Percentiles rank a stretch among this genome's conserved stretches.
Conservation (phyloP, 106 monocot genomes). For the Apostasia ramifera region DNA sequence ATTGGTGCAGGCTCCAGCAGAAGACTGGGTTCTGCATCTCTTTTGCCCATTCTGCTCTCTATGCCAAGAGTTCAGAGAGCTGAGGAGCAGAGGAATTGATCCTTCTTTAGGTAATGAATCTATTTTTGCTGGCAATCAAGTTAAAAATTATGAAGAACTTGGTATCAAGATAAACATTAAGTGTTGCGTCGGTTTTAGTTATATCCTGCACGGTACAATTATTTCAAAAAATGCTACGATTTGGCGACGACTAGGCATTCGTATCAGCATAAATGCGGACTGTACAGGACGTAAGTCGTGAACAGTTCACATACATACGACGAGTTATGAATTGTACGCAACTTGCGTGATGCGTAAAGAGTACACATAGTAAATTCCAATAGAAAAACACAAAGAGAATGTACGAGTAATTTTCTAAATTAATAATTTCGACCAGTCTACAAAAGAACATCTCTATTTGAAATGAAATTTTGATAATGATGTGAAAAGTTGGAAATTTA, state of each 20-base stretch:
- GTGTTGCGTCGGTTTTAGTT: too few relatives aligned
- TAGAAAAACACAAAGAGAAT: too few relatives aligned
- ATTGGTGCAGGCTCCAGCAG: slow-evolving; percentile 45
- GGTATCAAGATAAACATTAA: too few relatives aligned
- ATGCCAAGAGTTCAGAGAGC: slow-evolving; percentile 70
- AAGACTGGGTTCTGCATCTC: slow-evolving; percentile 50
- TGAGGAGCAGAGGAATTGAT: slow-evolving; percentile 39
- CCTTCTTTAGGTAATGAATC: slow-evolving; percentile 36
- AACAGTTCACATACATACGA: not conserved
- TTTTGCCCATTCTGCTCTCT: slow-evolving; percentile 50
- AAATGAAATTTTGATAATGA: not conserved
- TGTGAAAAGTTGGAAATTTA: not conserved
- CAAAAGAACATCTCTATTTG: not conserved
- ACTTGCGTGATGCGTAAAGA: too few relatives aligned
- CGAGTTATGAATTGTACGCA: too few relatives aligned
- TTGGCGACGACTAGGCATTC: too few relatives aligned
- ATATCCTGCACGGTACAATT: too few relatives aligned
- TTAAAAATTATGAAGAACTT: too few relatives aligned
- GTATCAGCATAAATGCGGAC: not conserved
- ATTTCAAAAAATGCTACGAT: too few relatives aligned
- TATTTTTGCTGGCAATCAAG: not conserved
- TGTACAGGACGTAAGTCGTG: not conserved
- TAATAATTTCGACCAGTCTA: too few relatives aligned
- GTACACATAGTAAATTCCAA: too few relatives aligned
- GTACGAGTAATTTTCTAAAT: too few relatives aligned